phyloP scores from a whole-genome alignment of 176 grass and related monocot species.

The Tillandsia fasciculata region DNA sequence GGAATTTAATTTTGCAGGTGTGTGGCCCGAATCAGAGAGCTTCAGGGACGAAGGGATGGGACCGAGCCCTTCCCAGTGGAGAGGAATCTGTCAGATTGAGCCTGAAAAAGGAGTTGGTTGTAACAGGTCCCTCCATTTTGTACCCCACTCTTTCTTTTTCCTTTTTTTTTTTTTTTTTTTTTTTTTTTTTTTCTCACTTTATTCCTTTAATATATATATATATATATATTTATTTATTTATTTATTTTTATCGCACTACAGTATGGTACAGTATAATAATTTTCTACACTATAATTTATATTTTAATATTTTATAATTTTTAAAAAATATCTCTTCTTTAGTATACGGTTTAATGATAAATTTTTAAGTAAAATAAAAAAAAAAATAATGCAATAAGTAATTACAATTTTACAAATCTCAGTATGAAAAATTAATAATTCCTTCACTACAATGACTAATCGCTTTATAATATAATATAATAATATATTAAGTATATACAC shows the following conservation, averaged over 20 bases:
- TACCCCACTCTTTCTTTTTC: background rate
- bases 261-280: no score
- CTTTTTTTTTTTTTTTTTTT: background rate
- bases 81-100: slow-evolving; percentile 70
- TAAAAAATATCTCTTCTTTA: no score
- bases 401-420: no score
- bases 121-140: slow-evolving; percentile 49
- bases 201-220: background rate
- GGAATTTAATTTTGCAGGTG: slow-evolving; percentile 37
- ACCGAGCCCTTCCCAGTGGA: slow-evolving; percentile 50
- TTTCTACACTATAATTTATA: no score
- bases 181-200: background rate
- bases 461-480: no score
- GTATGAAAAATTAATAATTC: no score
- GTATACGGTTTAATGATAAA: no score
- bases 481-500: no score
- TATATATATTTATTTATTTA: background rate
- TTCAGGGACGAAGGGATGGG: slow-evolving; percentile 84
- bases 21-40: slow-evolving; percentile 92
- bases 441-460: no score
- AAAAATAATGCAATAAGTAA: no score
- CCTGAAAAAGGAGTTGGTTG: slow-evolving; percentile 47
- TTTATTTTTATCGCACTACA: background rate
- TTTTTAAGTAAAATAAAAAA: no score
- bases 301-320: no score